These are phyloP conservation scores for Grigorovia humatica DNA, from an alignment of 805 yeast species.

Conservation along the genomic window DNA sequence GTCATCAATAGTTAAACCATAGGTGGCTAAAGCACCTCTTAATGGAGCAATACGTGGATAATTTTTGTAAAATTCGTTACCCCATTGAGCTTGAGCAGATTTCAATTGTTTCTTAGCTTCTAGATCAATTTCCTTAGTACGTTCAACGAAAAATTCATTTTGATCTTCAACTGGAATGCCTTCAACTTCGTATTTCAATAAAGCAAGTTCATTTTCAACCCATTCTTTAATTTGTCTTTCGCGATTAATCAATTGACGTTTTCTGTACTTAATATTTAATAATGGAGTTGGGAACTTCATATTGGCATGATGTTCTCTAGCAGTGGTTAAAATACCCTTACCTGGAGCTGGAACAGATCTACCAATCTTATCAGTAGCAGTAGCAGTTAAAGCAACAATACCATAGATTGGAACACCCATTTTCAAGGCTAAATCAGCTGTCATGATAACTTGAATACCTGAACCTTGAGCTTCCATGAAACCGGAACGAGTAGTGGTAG, in stretches of 20 bases:
- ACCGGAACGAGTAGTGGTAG: slow-evolving; percentile 92
- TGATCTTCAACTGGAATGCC: slow-evolving; percentile 39
- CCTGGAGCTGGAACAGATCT: slow-evolving; percentile 99
- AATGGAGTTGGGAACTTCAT: slow-evolving; percentile 70
- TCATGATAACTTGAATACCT: slow-evolving; percentile 95
- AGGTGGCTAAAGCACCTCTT: slow-evolving; percentile 93
- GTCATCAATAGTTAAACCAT: slow-evolving; percentile 88
- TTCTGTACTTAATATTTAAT: slow-evolving; percentile 85
- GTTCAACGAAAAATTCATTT: slow-evolving; percentile 59
- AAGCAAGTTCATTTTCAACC: slow-evolving; percentile 72
- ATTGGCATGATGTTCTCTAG: slow-evolving; percentile 81
- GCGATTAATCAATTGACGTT: slow-evolving; percentile 79
- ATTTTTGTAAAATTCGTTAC: slow-evolving; percentile 83
- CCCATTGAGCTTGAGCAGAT: slow-evolving; percentile 89
- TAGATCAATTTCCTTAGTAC: slow-evolving; percentile 76
- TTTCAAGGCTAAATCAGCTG: slow-evolving; percentile 82
- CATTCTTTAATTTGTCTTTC: slow-evolving; percentile 66
- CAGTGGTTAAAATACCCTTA: slow-evolving; percentile 96
- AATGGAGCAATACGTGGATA: slow-evolving; percentile 95
- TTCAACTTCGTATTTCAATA: slow-evolving; percentile 60
- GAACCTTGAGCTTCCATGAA: slow-evolving; percentile 99
- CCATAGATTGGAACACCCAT: slow-evolving; percentile 99
- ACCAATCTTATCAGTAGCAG: slow-evolving; percentile 97
- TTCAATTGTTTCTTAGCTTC: slow-evolving; percentile 78
- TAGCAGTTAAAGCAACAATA: slow-evolving; percentile 85